Evolutionary conservation across 2,329 filamentous ascomycete genomes (phyloP), one percentile per base, ranked within the genome.

Genomic region (Penicillium sp.): DNA sequence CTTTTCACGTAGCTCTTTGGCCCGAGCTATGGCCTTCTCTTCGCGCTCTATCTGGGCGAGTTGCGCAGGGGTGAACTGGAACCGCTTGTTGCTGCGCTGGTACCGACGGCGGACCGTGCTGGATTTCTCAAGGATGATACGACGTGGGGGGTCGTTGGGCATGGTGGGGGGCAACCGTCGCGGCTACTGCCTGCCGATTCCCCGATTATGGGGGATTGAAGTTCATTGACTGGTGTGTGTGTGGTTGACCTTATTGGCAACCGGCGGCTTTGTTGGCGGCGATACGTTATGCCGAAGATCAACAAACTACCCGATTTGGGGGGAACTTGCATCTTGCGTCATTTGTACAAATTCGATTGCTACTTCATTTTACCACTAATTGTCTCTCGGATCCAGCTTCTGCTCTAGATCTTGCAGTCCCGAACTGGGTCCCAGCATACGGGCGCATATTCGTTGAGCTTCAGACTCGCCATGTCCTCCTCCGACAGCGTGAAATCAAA

Each of bases 401-500:
- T 40, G 6, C 24, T 49, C 46, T 56, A 64, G 46, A 61, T 49
- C 42, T 60, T 58, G 43, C 58, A 61, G 44, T 67, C 62, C 28
- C 56, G 60, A 15, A 60, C 64, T 12, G 81, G 81, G 65, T 83
- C 81, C 81, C 81, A 83, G 44, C 77, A 71, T 55, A 79, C 81
- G 40, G 79, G 78, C 52, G 76, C 72, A 65, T 84, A 83, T 38
- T 75, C 72, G 25, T 73, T 72, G 1, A 78, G 81, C 41, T 79
- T 70, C 52, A 85, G 63, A 15, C 59, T 71, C 55, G 77, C 68
- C 80, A 85, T 81, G 42, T 85, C 82, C 47, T 79, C 77, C n/a
- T 68, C 66, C 2, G 74, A 72, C 25, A 85, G 68, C 63, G 80
- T 76, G 56, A 85, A 85, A 57, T 84, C 81, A 52, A 78, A 85